A percentile compares a stretch with the other conserved stretches of the same genome.
Evolutionary conservation across 108 stramenopile genomes (phyloP).

Genomic region (Schizochytrium sp.): DNA sequence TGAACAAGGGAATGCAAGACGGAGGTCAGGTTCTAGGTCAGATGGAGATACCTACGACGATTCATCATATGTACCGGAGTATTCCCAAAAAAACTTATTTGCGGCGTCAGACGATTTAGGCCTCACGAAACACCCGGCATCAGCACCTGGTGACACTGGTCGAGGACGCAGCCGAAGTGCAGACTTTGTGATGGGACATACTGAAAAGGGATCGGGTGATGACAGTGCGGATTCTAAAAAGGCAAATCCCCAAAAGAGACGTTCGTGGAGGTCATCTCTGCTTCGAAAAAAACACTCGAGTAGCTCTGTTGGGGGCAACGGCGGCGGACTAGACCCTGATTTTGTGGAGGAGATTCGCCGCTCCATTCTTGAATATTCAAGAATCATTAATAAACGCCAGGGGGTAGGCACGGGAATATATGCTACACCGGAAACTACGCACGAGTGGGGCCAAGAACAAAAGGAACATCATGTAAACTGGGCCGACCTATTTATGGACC

Average conservation of each 20-base stretch:
- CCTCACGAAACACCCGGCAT: too few species aligned
- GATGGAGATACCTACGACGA: too few species aligned
- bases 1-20: not conserved
- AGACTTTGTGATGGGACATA: not conserved
- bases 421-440: constrained; percentile 11
- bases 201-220: not conserved
- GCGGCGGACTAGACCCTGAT: constrained; percentile 20
- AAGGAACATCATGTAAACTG: constrained; percentile 54
- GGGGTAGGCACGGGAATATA: constrained; percentile 42
- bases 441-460: constrained; percentile 52
- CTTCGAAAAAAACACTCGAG: not conserved
- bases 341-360: constrained; percentile 40
- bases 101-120: too few species aligned
- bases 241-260: not conserved
- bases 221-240: not conserved
- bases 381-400: constrained; percentile 51
- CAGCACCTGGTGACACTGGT: too few species aligned
- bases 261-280: too few species aligned
- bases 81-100: too few species aligned
- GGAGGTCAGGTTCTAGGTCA: not conserved
- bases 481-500: constrained; percentile 48
- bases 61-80: too few species aligned
- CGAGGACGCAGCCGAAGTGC: not conserved
- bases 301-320: not conserved
- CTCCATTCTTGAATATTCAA: constrained; percentile 39